Evolutionary conservation across 441 rosid genomes (phyloP), one percentile per base, ranked within the genome.

Genomic region (Aleurites moluccanus): DNA sequence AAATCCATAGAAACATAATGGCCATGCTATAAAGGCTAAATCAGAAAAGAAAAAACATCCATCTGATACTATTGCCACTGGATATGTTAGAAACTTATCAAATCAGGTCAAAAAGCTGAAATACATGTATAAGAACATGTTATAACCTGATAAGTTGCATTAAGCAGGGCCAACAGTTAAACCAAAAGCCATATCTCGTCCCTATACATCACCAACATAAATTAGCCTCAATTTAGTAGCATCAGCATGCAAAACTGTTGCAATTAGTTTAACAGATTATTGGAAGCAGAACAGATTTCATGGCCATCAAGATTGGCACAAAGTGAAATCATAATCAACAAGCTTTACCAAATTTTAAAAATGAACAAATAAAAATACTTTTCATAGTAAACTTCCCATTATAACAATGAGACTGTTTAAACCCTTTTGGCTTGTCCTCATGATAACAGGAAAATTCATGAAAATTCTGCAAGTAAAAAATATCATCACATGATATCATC

Each of bases 81-180:
- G 27, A 15, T 25, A 38, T 5, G 14, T 18, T 7, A 59, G 33
- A 40, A 52, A 35, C 28, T 6, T 53, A 56, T 33, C 47, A 13
- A 33, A 73, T 62, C 64, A 68, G 30, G 44, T 30, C 11, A 42
- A 67, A 61, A 11, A 76, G 52, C 16, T 69, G 27, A 69, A 63
- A 72, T 67, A 35, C 49, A 28, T 11, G 45, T 40, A 44, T 42
- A 69, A 16, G 27, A 77, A 64, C 78, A 59, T 30, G 50, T 64
- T 77, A 70, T 71, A 69, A 53, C 75, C 78, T 45, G 80, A 78
- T 42, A 66, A 70, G 70, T 44, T 70, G 79, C 67, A 74, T 49
- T 33, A 70, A 62, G 72, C 63, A 56, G 27, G 30, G 60, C 67
- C 59, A 72, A 45, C 18, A 25, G 67, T 60, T 60, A 72, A 60